Evolutionary conservation across 2,329 filamentous ascomycete species (phyloP).

Genomic region (Fusarium verrucosum): DNA sequence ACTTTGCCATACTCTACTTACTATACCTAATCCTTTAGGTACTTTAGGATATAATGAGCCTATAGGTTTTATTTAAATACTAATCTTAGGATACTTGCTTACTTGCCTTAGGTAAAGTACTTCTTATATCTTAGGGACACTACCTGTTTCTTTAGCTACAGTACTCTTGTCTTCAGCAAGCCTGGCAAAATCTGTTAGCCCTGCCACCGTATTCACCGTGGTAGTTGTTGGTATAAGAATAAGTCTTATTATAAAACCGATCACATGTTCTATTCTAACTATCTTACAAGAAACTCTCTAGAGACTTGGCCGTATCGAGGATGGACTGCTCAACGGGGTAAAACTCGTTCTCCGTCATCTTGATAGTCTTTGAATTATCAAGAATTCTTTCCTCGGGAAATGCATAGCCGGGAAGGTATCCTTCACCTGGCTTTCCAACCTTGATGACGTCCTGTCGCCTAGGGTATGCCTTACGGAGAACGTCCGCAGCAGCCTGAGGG

Average conservation of each 20-base stretch:
- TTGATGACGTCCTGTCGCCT: conserved; percentile 35
- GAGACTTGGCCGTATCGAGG: conserved; percentile 35
- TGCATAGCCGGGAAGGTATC: conserved; percentile 26
- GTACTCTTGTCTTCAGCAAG: too few species aligned
- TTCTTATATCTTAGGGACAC: too few species aligned
- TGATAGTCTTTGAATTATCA: conserved; percentile 34
- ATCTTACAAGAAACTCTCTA: conserved; percentile 33
- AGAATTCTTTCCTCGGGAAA: conserved; percentile 21
- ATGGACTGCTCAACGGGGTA: conserved; percentile 34
- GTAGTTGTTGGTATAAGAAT: too few species aligned
- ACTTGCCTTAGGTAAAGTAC: too few species aligned
- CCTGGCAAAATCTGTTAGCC: too few species aligned
- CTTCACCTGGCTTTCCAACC: conserved; percentile 31
- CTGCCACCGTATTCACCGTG: too few species aligned
- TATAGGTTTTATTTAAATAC: too few species aligned
- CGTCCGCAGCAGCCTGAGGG: conserved; percentile 39
- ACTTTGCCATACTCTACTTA: too few species aligned
- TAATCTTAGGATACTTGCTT: too few species aligned
- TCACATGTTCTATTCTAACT: neutral
- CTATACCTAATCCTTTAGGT: too few species aligned
- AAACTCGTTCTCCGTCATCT: conserved; percentile 31
- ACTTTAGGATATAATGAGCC: too few species aligned
- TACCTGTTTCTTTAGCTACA: too few species aligned
- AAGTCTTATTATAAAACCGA: neutral
- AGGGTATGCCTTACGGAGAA: conserved; percentile 40